Conservation (phyloP, 768 basidiomycete species). For the Russula sp. region DNA sequence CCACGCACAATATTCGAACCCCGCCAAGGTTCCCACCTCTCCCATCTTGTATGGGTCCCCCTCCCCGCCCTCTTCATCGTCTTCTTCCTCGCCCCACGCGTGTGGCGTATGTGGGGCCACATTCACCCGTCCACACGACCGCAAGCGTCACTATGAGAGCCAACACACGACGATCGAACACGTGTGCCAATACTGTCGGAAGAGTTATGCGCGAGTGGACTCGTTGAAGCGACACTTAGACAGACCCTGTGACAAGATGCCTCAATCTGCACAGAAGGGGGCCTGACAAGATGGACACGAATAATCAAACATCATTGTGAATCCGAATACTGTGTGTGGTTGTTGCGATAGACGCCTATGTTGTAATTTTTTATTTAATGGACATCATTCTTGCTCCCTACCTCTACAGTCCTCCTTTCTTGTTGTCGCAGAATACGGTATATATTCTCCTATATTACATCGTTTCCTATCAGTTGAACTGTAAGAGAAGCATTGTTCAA, state of each 20-base stretch:
- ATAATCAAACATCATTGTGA: background rate
- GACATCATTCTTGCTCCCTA: slow-evolving; percentile 16
- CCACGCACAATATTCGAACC: slow-evolving; percentile 27
- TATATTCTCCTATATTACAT: slow-evolving; percentile 19
- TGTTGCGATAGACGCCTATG: slow-evolving; percentile 16
- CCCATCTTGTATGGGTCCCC: slow-evolving; percentile 32
- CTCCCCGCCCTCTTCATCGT: slow-evolving; percentile 33
- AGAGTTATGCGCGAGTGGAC: slow-evolving; percentile 75
- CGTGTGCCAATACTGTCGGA: slow-evolving; percentile 68
- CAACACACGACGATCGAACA: slow-evolving; percentile 67
- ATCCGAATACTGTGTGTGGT: slow-evolving; percentile 11
- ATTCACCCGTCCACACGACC: slow-evolving; percentile 77
- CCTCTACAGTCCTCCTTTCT: slow-evolving; percentile 9
- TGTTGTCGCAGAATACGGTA: slow-evolving; percentile 16
- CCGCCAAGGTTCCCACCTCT: slow-evolving; percentile 25
- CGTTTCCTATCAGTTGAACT: slow-evolving; percentile 18
- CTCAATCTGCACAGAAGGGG: slow-evolving; percentile 20
- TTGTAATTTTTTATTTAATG: slow-evolving; percentile 17
- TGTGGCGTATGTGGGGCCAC: slow-evolving; percentile 77
- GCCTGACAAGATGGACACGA: slow-evolving; percentile 8
- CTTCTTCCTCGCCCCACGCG: slow-evolving; percentile 59
- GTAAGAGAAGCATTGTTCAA: background rate
- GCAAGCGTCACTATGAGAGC: slow-evolving; percentile 77
- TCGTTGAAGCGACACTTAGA: slow-evolving; percentile 81
- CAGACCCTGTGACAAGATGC: slow-evolving; percentile 67